Base-by-base conservation (phyloP, 331 rosid genomes). In the Prunus yedoensis region DNA sequence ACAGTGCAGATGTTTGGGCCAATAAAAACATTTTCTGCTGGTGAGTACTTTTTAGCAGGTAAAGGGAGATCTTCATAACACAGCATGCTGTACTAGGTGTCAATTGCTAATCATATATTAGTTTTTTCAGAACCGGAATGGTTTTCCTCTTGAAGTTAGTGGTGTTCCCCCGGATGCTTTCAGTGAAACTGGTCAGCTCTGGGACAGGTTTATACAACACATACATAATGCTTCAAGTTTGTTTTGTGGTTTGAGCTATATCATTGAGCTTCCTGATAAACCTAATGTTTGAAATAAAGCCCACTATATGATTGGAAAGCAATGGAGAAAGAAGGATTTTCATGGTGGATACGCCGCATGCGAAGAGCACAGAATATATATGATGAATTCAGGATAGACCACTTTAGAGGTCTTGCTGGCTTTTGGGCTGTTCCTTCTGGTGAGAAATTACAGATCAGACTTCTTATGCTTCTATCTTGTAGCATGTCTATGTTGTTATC, bases 1-100 rank as follows among this genome's bases (percentile, higher is more conserved):
- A 94, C 79, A 94, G 97, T 84, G 99, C 99, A 77, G 97, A 92
- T 87, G 99, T 94, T 77, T 94, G 99, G 97, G 99, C 97, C 79
- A 92, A 94, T 85, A 84, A 86, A 92, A 86, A 78, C 96, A 90
- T 15, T 94, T 94, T 87, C 71, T 64, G 62, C 90, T 92, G 89
- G 99, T 94, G 71, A 82, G 91, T 82, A 12, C 5, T 80, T 78
- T 65, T 21, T 62, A n/a, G 65, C 67, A 61, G 83, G 68, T 70
- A 53, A 35, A 57, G 30, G 51, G 47, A 66, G 43, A 21, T 49
- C 13, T 43, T 54, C 49, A 53, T 78, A 11, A 20, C 2, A 14
- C 47, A 47, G 65, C 21, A 51, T 66, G 13, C 20, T 17, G 49
- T 51, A 20, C 49, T 47, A 67, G 77, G 52, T 54, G 57, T 21